Base-by-base conservation (phyloP, 495 filamentous ascomycete species). In the Tetracladium setigerum region DNA sequence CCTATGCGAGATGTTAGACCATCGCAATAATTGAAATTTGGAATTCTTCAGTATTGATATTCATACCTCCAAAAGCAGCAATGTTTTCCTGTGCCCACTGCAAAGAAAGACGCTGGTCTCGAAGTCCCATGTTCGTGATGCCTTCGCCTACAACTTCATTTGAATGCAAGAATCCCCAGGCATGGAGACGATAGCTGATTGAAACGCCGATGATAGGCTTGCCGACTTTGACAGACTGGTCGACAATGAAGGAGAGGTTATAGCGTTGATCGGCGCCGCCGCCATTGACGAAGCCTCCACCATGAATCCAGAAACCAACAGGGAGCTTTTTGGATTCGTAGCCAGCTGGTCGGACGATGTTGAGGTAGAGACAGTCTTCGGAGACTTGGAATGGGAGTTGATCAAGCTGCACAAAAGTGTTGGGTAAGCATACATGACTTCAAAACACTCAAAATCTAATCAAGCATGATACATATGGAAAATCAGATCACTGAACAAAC, bases 21-120 rank as follows among this genome's bases (percentile, higher is more conserved):
- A n/a, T n/a, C n/a, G 60, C n/a, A 80, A 59, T 39, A 74, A 61
- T 52, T 78, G 78, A 47, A n/a, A 72, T 72, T 30, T 74, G 57
- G 6, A 62, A 68, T 16, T 77, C 73, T 8, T 59, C 73, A 38
- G 78, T 72, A 48, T 79, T 67, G 5, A 74, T 73, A 54, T 76
- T 67, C 35, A 74, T 74, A 15, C 85, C 85, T 7, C 83, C 83
- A 53, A 90, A 88, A 2, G 71, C 66, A 44, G 67, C 63, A 50
- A 88, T 86, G 53, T 87, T 68, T 49, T 78, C 69, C 47, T 84
- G 74, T 19, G 87, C 74, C 84, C 86, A 89, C 47, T 87, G 62
- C n/a, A 89, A 65, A 9, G 81, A 83, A 22, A 82, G 67, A 1
- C 76, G 68, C 59, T 87, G 84, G 56, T 89, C 86, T 27, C 73